Base-by-base conservation (phyloP, 768 basidiomycete genomes). In the Serendipita sp. region DNA sequence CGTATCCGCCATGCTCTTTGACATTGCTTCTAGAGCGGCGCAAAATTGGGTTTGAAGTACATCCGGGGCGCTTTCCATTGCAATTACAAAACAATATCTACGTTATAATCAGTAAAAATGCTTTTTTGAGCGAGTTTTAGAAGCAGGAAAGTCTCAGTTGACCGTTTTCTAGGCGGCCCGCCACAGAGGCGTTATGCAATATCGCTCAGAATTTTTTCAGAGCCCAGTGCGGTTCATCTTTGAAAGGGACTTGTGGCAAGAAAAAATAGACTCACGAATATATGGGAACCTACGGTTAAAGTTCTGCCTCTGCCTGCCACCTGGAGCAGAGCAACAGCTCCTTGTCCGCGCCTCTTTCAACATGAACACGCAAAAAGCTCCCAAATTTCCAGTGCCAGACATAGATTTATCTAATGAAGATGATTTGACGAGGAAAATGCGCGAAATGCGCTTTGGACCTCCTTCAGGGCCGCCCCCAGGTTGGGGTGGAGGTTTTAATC, bases 121-220 rank as follows among this genome's bases (percentile, higher is more conserved):
- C 38, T 41, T 13, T 41, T 13, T 41, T 41, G 7, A 13, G 30
- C 11, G 16, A 62, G 53, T 45, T 63, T 24, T 41, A 28, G 60
- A 65, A 60, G 60, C 32, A 34, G 3, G 65, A 64, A 73, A 68
- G 64, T 65, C 69, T 83, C 82, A 80, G 82, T 78, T 66, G 75
- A 81, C 82, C 81, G 82, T 75, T 82, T 82, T 82, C 81, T 83
- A 82, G 76, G 81, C 82, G 80, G 82, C 81, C 70, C 78, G 74
- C 78, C 73, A 76, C 66, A 66, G 41, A 56, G 76, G 77, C 54
- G 79, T 68, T 81, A 70, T 80, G 82, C 82, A 75, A 41, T 78
- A 62, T 73, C 82, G 79, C 78, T 81, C 73, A 67, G 35, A 2
- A 37, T 64, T 45, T 35, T 63, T 45, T 82, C 81, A 81, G 81